Conservation (phyloP, 2,329 filamentous ascomycete species). For the Apiospora sp. region DNA sequence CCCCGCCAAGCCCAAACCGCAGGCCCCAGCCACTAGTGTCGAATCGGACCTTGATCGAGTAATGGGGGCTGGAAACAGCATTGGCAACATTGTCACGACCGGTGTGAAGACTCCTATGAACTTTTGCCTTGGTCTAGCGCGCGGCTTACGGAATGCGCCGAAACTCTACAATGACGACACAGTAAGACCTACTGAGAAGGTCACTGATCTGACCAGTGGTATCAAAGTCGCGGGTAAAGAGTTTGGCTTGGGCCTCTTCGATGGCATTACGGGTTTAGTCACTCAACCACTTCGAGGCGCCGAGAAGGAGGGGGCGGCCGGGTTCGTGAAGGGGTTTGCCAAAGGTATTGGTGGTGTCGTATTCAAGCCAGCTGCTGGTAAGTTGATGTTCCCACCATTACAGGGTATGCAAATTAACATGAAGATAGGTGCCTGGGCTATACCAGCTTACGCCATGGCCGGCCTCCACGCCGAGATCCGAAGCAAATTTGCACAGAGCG, state of each 20-base stretch:
- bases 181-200: slow-evolving; percentile 78
- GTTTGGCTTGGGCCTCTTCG: slow-evolving; percentile 79
- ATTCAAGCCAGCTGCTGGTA: slow-evolving; percentile 82
- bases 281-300: slow-evolving; percentile 78
- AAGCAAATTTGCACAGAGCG: slow-evolving; percentile 73
- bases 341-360: slow-evolving; percentile 85
- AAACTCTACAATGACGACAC: slow-evolving; percentile 86
- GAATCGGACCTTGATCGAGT: slow-evolving; percentile 62
- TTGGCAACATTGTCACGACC: slow-evolving; percentile 77
- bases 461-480: slow-evolving; percentile 81
- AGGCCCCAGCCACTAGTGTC: slow-evolving; percentile 32
- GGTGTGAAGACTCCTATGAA: slow-evolving; percentile 84
- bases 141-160: slow-evolving; percentile 88
- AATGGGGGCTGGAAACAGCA: slow-evolving; percentile 70
- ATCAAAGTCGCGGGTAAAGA: slow-evolving; percentile 81
- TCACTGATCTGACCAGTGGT: slow-evolving; percentile 79
- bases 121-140: slow-evolving; percentile 81
- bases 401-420: slow-evolving; percentile 22
- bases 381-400: slow-evolving; percentile 38
- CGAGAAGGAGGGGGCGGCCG: slow-evolving; percentile 67
- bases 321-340: slow-evolving; percentile 80
- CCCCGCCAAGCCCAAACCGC: slow-evolving; percentile 18
- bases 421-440: slow-evolving; percentile 65
- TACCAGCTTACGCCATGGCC: slow-evolving; percentile 85
- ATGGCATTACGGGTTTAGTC: slow-evolving; percentile 81